Base-by-base conservation (phyloP, 805 yeast species). In the Metschnikowia henanensis region DNA sequence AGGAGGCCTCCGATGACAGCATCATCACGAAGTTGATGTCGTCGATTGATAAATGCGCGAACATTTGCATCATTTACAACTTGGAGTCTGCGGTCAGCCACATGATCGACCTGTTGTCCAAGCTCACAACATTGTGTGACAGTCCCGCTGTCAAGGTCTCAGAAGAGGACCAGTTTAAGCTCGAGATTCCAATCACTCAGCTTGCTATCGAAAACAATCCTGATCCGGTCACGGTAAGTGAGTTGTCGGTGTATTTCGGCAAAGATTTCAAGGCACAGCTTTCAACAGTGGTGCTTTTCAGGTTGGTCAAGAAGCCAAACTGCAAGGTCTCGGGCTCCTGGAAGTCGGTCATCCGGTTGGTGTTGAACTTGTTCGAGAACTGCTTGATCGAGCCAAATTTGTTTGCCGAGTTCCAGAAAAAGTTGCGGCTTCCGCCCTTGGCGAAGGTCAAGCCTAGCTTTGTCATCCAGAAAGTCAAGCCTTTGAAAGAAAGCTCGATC, bases 261-360 rank as follows among this genome's bases (percentile, higher is more conserved):
- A 75, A 84, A 37, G 94, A 90, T 58, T 87, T 88, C 67, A 89
- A 91, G 57, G 96, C 96, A 0, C 99, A 95, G 59, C 68, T 92
- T 48, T 84, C 97, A 10, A 76, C 90, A 2, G 90, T 91, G 39
- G 92, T 92, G 1, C 70, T 92, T 37, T 90, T 92, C 70, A 74
- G 95, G 50, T 78, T 92, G 25, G 65, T 87, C 23, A 79, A 80
- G 50, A 78, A 80, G 51, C 81, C 80, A 23, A 72, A 73, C 19
- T 72, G 77, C 39, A 62, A 65, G 30, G 74, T 81, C 5, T 64
- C 83, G 3, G 58, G 67, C 3, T 68, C 82, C 9, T 90, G 96
- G 96, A 59, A 62, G 8, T 67, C 76, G 17, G 66, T 89, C 4
- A 56, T 86, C 12, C 75, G 75, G 38, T 76, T 87, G 5, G 59